Base-by-base conservation (phyloP, 2,329 filamentous ascomycete species). In the Mollisiaceae sp. region DNA sequence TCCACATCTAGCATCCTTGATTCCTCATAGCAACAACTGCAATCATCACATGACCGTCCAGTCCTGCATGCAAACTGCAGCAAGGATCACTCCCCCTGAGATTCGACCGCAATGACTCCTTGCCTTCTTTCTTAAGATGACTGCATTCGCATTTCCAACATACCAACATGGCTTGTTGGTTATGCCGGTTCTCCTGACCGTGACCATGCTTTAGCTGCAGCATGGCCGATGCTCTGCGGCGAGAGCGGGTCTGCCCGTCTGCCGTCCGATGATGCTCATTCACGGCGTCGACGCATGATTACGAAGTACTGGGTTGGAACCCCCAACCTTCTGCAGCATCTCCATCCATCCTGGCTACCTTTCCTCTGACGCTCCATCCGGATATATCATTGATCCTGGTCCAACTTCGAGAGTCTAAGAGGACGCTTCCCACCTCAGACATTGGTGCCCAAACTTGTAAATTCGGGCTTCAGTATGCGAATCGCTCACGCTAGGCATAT, bases 221-320 rank as follows among this genome's bases (percentile, higher is more conserved):
- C 52, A 56, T 24, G n/a, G 45, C 45, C 60, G 38, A 43, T 59
- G 20, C 22, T 41, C 24, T 59, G 41, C 62, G 56, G 56, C 58
- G 55, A 62, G 38, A 45, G 43, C 65, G 65, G 61, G 60, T 27
- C 18, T 59, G 55, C 65, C 65, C 62, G 62, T 54, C 50, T 32
- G 27, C 50, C 50, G 50, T 54, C 50, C 50, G 50, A 54, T 54
- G 22, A 22, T 61, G 65, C 58, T 36, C 20, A 32, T 20, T 50
- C 59, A 43, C 60, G 56, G 22, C 60, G 41, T 38, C 18, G 36
- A 39, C 6, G 50, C 35, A 52, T 50, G 24, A 54, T 54, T 62
- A 61, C 58, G 38, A 41, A 32, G 8, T 45, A 39, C 14, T 50
- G 45, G 55, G n/a, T 24, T 20, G 11, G 38, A 59, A 4, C n/a